These are phyloP conservation scores for Trichoderma polysporum DNA, from an alignment of 2,329 filamentous ascomycete species.

Conservation along the genomic window DNA sequence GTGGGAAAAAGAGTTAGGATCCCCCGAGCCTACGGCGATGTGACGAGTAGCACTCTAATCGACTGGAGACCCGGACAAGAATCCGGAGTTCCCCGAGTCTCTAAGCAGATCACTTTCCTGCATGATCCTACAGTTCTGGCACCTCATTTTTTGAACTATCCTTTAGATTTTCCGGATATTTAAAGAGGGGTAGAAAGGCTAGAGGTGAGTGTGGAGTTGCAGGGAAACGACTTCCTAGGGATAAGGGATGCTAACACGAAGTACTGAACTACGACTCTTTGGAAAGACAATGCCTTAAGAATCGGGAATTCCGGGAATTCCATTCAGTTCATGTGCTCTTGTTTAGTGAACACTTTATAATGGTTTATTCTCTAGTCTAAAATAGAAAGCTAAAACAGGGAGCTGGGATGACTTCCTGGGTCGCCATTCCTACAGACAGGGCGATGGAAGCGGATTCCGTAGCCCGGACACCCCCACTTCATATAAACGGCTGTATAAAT, in stretches of 20 bases:
- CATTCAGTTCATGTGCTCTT: not conserved
- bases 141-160: not conserved
- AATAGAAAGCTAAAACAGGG: not conserved
- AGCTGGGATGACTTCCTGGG: not conserved
- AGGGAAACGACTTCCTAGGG: not conserved
- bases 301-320: not conserved
- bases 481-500: not conserved
- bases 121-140: not conserved
- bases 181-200: not conserved
- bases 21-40: not conserved
- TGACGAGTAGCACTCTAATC: not conserved
- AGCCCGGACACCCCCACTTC: not conserved
- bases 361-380: not conserved
- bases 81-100: not conserved
- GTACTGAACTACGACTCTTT: not conserved
- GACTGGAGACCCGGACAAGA: not conserved
- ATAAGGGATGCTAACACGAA: not conserved
- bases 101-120: not conserved
- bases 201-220: not conserved
- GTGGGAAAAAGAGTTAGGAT: not conserved
- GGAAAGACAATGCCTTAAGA: no score
- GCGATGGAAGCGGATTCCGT: not conserved
- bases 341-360: not conserved
- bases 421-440: not conserved
- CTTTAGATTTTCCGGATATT: not conserved